Conservation (phyloP, 2,329 filamentous ascomycete species). For the Dryadomyces sulphureus region DNA sequence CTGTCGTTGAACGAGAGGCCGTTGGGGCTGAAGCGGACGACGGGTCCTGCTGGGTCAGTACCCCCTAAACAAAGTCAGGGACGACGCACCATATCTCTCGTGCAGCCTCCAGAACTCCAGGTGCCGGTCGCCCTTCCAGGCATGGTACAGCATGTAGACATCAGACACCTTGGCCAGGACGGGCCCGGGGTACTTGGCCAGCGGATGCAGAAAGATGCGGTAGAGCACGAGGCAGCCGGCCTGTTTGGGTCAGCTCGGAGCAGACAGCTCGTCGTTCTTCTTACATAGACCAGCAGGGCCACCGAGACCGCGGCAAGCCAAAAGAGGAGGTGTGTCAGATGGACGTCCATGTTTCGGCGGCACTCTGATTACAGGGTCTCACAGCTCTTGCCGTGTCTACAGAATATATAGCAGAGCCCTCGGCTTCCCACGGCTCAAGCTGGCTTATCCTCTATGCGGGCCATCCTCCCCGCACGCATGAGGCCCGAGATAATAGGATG, state of each 20-base stretch:
- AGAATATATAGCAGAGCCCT: too few species aligned
- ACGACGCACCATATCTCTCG: constrained; percentile 47
- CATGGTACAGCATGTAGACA: constrained; percentile 55
- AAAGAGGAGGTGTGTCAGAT: not conserved
- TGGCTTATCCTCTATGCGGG: too few species aligned
- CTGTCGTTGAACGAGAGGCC: constrained; percentile 63
- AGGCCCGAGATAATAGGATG: not conserved
- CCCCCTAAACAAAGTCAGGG: not conserved
- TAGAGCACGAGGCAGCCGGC: constrained; percentile 32
- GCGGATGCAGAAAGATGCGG: constrained; percentile 46
- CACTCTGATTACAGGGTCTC: not conserved
- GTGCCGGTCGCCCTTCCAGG: constrained; percentile 60
- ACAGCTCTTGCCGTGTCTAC: not conserved
- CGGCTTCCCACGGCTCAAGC: constrained; percentile 1
- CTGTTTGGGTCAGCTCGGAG: constrained; percentile 13
- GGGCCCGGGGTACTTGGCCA: constrained; percentile 51
- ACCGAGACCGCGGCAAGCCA: not conserved
- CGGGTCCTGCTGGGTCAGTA: constrained; percentile 14
- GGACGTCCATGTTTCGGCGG: not conserved
- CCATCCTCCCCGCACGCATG: not conserved
- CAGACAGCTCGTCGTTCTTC: not conserved
- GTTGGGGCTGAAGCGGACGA: constrained; percentile 69
- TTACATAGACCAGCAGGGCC: not conserved
- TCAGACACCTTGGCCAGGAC: constrained; percentile 49
- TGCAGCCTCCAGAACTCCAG: constrained; percentile 59